phyloP scores from a whole-genome alignment of 2,329 filamentous ascomycete genomes.

The Phyllosticta ampelicida region DNA sequence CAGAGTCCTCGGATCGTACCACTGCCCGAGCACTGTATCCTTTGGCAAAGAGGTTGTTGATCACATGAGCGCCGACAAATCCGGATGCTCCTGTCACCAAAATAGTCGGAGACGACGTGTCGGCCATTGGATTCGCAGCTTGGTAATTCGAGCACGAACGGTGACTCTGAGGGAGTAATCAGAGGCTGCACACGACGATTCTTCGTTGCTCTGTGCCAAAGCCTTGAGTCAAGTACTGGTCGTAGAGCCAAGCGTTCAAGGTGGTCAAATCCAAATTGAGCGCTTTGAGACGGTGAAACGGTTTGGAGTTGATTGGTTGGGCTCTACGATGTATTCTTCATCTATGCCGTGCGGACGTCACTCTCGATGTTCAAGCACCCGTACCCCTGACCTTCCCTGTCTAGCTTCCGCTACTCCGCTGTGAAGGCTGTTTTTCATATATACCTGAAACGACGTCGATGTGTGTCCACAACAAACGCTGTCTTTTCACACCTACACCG shows the following conservation, averaged over 20 bases:
- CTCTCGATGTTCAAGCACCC: background rate
- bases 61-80: slow-evolving; percentile 17
- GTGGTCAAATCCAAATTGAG: background rate
- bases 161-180: background rate
- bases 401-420: background rate
- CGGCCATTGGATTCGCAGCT: background rate
- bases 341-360: background rate
- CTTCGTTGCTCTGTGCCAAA: background rate
- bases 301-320: background rate
- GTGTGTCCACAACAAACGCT: background rate
- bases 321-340: background rate
- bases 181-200: background rate
- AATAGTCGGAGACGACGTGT: slow-evolving; percentile 6
- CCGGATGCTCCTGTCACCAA: slow-evolving; percentile 19
- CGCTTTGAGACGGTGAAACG: background rate
- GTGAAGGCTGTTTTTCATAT: background rate
- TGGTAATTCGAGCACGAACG: background rate
- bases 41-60: slow-evolving; percentile 13
- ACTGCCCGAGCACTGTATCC: slow-evolving; percentile 14
- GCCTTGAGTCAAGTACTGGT: background rate
- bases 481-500: background rate
- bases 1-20: slow-evolving; percentile 12
- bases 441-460: background rate
- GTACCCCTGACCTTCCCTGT: background rate
- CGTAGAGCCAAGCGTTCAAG: background rate